Percentiles rank a stretch among this genome's conserved stretches.
Evolutionary conservation across 1,284 basidiomycete genomes (phyloP).

Genomic region (Fomitopsis betulina): DNA sequence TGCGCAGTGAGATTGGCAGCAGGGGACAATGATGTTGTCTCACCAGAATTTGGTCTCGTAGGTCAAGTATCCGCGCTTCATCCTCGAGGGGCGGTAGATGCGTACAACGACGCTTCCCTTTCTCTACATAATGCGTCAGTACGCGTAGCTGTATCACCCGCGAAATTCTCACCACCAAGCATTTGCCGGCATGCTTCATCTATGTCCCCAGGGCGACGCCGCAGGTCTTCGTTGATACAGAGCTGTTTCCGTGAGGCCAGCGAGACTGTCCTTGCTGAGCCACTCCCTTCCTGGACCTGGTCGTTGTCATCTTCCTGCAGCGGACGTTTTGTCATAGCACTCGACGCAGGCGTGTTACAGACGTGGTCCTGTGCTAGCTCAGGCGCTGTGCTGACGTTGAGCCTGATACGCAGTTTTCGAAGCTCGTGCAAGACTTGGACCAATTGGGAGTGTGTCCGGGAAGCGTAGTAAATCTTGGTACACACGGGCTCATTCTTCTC

Average conservation of each 20-base stretch:
- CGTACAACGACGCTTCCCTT: slow-evolving; percentile 67
- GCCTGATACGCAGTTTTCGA: slow-evolving; percentile 55
- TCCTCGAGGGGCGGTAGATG: slow-evolving; percentile 79
- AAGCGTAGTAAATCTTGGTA: slow-evolving; percentile 89
- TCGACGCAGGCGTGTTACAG: background rate
- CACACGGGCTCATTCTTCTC: slow-evolving; percentile 52
- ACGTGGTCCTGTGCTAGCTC: background rate
- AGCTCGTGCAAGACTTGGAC: slow-evolving; percentile 89
- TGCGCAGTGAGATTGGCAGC: background rate
- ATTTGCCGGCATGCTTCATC: slow-evolving; percentile 92
- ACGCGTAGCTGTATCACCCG: background rate
- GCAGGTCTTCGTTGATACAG: slow-evolving; percentile 86
- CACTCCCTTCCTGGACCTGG: slow-evolving; percentile 14
- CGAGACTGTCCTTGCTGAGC: slow-evolving; percentile 61
- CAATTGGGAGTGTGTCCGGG: slow-evolving; percentile 93
- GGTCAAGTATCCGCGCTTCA: slow-evolving; percentile 72
- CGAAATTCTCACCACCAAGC: slow-evolving; percentile 56
- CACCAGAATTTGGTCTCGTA: slow-evolving; percentile 87
- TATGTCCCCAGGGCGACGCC: slow-evolving; percentile 65
- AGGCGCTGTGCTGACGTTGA: slow-evolving; percentile 10
- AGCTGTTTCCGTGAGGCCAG: slow-evolving; percentile 92
- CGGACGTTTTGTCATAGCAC: background rate
- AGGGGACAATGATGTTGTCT: slow-evolving; percentile 17
- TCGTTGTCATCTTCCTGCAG: slow-evolving; percentile 6
- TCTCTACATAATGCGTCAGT: slow-evolving; percentile 33